A percentile compares a stretch with the other conserved stretches of the same genome.
Evolutionary conservation across 2,329 filamentous ascomycete genomes (phyloP).

Genomic region (Periconia digitata): DNA sequence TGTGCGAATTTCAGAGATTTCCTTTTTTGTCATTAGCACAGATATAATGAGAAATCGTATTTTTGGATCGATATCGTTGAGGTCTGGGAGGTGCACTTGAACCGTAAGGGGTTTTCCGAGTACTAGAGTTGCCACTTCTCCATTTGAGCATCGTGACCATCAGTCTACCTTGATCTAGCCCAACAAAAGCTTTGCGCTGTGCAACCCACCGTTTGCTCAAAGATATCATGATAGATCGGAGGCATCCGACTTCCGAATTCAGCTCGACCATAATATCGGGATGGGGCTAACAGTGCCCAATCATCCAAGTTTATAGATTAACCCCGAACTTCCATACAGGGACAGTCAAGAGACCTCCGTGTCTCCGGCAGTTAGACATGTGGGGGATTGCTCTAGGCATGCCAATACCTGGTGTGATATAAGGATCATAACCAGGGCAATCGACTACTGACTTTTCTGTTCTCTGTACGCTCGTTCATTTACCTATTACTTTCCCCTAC

Average conservation of each 20-base stretch:
- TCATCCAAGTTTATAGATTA: conserved; percentile 32
- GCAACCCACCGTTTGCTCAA: conserved; percentile 7
- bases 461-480: conserved; percentile 17
- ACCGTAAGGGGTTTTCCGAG: no score
- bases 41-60: no score
- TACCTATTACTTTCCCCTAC: not conserved
- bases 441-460: conserved; percentile 15
- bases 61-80: no score
- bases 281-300: conserved; percentile 24
- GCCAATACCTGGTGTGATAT: conserved; percentile 18
- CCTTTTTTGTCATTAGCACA: no score
- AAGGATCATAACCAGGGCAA: conserved; percentile 21
- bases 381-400: conserved; percentile 13
- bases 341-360: conserved; percentile 23
- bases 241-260: conserved; percentile 15
- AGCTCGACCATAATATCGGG: conserved; percentile 19
- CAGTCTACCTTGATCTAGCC: conserved; percentile 10
- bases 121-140: no score
- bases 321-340: conserved; percentile 24
- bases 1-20: not conserved
- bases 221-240: conserved; percentile 17
- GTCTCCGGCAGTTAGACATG: conserved; percentile 28
- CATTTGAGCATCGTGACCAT: conserved; percentile 4
- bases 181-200: conserved; percentile 15
- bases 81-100: not conserved